These are phyloP conservation scores for Populus pruinosa DNA, from an alignment of 345 rosid species.

Conservation along the genomic window DNA sequence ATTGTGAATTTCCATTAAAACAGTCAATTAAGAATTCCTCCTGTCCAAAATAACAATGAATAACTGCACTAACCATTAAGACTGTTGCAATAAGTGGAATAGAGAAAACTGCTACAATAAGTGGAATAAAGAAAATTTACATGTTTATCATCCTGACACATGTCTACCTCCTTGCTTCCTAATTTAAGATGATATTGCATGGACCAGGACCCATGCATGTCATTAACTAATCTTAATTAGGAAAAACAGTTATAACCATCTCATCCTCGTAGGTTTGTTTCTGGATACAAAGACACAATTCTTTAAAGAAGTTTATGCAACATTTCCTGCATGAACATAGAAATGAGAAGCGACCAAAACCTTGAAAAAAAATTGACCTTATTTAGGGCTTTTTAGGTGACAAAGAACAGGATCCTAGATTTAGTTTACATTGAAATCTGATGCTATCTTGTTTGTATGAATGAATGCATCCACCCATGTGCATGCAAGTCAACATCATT, in stretches of 20 bases:
- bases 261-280: neutral
- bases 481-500: neutral
- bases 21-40: neutral
- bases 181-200: neutral
- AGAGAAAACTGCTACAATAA: neutral
- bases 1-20: neutral
- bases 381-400: neutral
- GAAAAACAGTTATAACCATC: neutral
- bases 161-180: neutral
- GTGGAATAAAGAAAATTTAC: neutral
- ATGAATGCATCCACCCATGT: neutral
- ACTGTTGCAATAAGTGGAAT: neutral
- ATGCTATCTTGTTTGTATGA: too few species aligned
- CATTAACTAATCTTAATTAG: neutral
- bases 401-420: neutral
- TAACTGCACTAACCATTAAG: neutral
- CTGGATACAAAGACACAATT: neutral
- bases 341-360: neutral
- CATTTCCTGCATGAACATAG: neutral
- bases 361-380: neutral
- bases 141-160: neutral
- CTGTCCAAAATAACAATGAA: neutral
- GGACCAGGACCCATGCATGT: neutral
- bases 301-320: neutral
- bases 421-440: neutral